These are phyloP conservation scores for Aspergillus pseudonomiae DNA, from an alignment of 2,329 filamentous ascomycete genomes.

Conservation along the genomic window DNA sequence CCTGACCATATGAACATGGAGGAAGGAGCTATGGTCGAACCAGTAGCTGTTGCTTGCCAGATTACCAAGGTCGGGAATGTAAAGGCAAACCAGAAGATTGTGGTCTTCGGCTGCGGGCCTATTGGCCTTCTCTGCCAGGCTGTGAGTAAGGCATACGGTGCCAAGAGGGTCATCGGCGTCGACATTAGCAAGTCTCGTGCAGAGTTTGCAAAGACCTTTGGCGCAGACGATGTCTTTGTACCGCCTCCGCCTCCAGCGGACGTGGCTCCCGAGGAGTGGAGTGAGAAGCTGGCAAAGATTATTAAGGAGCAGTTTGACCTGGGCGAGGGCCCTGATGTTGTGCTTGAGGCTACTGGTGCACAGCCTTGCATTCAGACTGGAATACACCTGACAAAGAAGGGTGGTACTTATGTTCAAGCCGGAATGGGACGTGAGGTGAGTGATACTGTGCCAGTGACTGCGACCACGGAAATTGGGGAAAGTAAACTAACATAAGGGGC, in stretches of 20 bases:
- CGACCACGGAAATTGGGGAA: background rate
- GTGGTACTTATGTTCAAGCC: slow-evolving; percentile 56
- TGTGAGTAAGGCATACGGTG: slow-evolving; percentile 51
- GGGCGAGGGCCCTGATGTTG: slow-evolving; percentile 52
- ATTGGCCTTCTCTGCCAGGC: slow-evolving; percentile 54
- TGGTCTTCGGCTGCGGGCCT: slow-evolving; percentile 55
- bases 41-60: slow-evolving; percentile 55
- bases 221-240: slow-evolving; percentile 46
- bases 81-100: slow-evolving; percentile 46
- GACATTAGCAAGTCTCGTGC: slow-evolving; percentile 49
- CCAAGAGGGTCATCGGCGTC: slow-evolving; percentile 50
- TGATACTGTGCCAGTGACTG: background rate
- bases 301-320: slow-evolving; percentile 46
- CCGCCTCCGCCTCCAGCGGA: slow-evolving; percentile 34
- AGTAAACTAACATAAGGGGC: background rate
- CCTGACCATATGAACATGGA: slow-evolving; percentile 51
- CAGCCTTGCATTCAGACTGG: slow-evolving; percentile 54
- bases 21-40: slow-evolving; percentile 58
- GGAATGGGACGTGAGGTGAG: slow-evolving; percentile 53
- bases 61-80: slow-evolving; percentile 49
- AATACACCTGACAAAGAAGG: slow-evolving; percentile 48
- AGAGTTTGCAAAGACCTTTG: slow-evolving; percentile 49
- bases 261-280: slow-evolving; percentile 45
- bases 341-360: slow-evolving; percentile 54
- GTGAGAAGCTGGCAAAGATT: slow-evolving; percentile 41